phyloP scores from a whole-genome alignment of 306 rosid genomes.

The Boehmeria nivea region DNA sequence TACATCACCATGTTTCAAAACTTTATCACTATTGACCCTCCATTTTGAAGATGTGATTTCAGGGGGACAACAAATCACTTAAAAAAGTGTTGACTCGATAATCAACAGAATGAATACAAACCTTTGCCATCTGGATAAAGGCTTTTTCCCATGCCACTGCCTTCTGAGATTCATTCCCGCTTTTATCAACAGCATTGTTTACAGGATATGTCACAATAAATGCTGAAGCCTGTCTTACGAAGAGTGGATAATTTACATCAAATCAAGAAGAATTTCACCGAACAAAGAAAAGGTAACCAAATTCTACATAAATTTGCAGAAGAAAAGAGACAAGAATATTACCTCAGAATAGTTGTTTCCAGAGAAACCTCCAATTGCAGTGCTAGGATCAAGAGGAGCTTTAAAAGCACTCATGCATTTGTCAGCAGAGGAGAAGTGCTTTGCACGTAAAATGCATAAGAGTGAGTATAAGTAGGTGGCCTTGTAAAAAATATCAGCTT shows the following conservation, averaged over 20 bases:
- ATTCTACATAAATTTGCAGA: conserved; percentile 12
- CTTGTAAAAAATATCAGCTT: conserved; percentile 3
- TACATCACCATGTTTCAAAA: not conserved
- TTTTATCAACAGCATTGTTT: conserved; percentile 66
- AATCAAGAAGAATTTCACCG: not conserved
- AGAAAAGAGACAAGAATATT: conserved; percentile 11
- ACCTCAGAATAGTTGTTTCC: conserved; percentile 84
- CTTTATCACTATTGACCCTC: too few relatives aligned
- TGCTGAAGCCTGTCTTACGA: conserved; percentile 76
- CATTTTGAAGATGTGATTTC: too few relatives aligned
- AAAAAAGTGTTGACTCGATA: too few relatives aligned
- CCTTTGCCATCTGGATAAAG: conserved; percentile 86
- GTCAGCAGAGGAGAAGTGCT: conserved; percentile 97
- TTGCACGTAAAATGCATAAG: conserved; percentile 30
- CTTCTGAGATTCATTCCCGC: conserved; percentile 59
- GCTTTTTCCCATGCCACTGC: conserved; percentile 97
- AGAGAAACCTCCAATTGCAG: conserved; percentile 89
- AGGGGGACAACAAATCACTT: too few relatives aligned
- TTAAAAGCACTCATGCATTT: conserved; percentile 87
- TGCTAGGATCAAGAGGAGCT: conserved; percentile 96
- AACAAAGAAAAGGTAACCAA: not conserved
- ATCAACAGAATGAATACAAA: conserved; percentile 28
- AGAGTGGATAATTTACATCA: conserved; percentile 8
- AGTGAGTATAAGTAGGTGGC: conserved; percentile 5
- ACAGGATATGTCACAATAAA: conserved; percentile 85